Conservation (phyloP, 164 flowering plant genomes). For the Saururus chinensis region DNA sequence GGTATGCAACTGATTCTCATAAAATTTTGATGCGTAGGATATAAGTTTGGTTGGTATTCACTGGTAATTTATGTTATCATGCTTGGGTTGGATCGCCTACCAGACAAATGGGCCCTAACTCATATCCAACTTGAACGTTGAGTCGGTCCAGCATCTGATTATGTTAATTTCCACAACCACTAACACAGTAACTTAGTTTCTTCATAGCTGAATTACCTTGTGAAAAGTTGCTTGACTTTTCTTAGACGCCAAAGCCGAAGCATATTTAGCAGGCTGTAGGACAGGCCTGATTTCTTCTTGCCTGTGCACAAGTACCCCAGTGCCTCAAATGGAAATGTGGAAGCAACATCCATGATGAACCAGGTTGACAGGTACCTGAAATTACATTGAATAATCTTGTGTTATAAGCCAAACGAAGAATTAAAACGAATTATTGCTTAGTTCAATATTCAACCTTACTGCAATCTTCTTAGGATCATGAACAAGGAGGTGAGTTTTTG, state of each 20-base stretch:
- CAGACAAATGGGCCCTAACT: no score
- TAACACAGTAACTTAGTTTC: no score
- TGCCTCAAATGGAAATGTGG: constrained; percentile 76
- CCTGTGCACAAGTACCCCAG: constrained; percentile 47
- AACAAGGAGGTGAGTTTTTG: constrained; percentile 57
- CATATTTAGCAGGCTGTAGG: constrained; percentile 51
- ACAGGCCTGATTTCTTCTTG: constrained; percentile 26
- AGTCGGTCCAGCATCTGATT: no score
- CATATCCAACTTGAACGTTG: no score
- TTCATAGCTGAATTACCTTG: constrained; percentile 30
- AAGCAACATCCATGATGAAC: constrained; percentile 89
- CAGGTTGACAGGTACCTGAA: constrained; percentile 77
- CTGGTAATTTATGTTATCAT: no score
- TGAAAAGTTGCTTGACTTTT: constrained; percentile 65
- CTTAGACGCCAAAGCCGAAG: constrained; percentile 86
- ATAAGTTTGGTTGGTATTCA: no score
- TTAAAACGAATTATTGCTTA: neutral
- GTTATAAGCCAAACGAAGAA: no score
- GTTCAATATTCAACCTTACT: constrained; percentile 32
- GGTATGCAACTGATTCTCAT: no score
- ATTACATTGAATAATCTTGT: no score
- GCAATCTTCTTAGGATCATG: constrained; percentile 50
- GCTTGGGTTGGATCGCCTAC: no score
- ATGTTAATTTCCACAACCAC: no score
- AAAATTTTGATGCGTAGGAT: no score